Evolutionary conservation across 192 early-diverging fungal genomes (phyloP), one percentile per base, ranked within the genome.

Genomic region (Glomus cerebriforme): DNA sequence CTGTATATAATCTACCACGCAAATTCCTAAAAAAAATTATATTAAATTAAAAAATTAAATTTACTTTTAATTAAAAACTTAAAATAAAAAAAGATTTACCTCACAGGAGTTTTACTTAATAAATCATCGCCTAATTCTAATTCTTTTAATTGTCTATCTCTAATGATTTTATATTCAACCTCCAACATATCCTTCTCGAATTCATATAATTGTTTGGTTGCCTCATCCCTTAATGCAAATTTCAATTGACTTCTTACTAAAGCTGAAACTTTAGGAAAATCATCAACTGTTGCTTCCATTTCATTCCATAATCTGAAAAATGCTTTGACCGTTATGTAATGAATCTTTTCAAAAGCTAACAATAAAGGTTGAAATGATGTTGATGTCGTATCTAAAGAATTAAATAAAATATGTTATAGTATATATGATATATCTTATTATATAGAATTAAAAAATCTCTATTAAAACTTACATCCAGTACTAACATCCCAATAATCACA

Each of bases 401-500:
- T 27, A 31, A 59, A 37, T 22, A 74, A 60, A 27, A 7, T 34
- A 60, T 24, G 19, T 35, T 24, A 7, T 12, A 58, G 37, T 15
- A 39, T 5, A 39, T 39, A 39, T 39, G 37, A 39, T 39, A 39
- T 39, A 39, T 70, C 8, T 7, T 6, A n/a, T 6, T 22, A 45
- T 70, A 32, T 73, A 35, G n/a, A n/a, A n/a, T n/a, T n/a, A n/a
- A n/a, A n/a, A n/a, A n/a, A n/a, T n/a, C n/a, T n/a, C n/a, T n/a
- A n/a, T n/a, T n/a, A n/a, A n/a, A 31, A 75, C 85, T 81, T 84
- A 92, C 92, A 92, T 64, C 89, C 91, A 24, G 91, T 84, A 47
- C 82, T 83, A 47, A 94, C 84, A 68, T 92, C 88, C 92, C 92
- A 94, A 73, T 88, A 85, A 80, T 92, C 93, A 39, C 83, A 84